These are phyloP conservation scores for Coleophoma crateriformis DNA, from an alignment of 2,329 filamentous ascomycete genomes.

Conservation along the genomic window DNA sequence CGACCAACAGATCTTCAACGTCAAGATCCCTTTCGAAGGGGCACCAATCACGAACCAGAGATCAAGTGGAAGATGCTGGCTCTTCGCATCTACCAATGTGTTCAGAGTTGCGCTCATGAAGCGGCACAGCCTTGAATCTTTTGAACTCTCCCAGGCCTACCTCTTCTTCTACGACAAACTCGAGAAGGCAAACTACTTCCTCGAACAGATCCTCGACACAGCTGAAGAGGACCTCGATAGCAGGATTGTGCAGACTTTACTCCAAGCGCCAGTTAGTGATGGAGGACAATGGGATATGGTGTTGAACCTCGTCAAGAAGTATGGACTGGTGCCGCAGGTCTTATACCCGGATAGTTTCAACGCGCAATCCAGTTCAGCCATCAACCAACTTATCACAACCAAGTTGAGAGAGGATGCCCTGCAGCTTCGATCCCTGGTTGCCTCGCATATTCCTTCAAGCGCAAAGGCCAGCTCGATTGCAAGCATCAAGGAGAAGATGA, in stretches of 20 bases:
- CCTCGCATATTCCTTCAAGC: slow-evolving; percentile 11
- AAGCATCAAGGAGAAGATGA: slow-evolving; percentile 63
- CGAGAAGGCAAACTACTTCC: slow-evolving; percentile 85
- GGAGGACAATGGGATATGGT: slow-evolving; percentile 94
- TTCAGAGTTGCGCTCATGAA: slow-evolving; percentile 87
- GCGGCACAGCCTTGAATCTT: slow-evolving; percentile 68
- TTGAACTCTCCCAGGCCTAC: slow-evolving; percentile 84
- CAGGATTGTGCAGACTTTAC: slow-evolving; percentile 64
- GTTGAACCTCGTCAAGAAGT: slow-evolving; percentile 78
- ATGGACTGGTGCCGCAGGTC: slow-evolving; percentile 77
- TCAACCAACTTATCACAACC: slow-evolving; percentile 72
- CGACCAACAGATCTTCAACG: slow-evolving; percentile 77
- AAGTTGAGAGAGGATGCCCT: slow-evolving; percentile 84
- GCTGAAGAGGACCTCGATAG: slow-evolving; percentile 64
- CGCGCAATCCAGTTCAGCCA: slow-evolving; percentile 61
- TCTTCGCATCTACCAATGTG: slow-evolving; percentile 87
- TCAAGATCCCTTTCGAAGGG: slow-evolving; percentile 77
- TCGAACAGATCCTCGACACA: slow-evolving; percentile 78
- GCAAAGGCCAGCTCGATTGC: slow-evolving; percentile 24
- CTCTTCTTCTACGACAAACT: slow-evolving; percentile 94
- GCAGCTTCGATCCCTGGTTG: slow-evolving; percentile 55
- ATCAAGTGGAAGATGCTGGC: slow-evolving; percentile 80
- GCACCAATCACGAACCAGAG: slow-evolving; percentile 81
- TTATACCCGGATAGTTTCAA: slow-evolving; percentile 82
- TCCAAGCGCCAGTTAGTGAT: slow-evolving; percentile 66